A percentile compares a stretch with the other conserved stretches of the same genome.
Conservation (phyloP, 2,329 filamentous ascomycete species). For the Alternaria rosae region DNA sequence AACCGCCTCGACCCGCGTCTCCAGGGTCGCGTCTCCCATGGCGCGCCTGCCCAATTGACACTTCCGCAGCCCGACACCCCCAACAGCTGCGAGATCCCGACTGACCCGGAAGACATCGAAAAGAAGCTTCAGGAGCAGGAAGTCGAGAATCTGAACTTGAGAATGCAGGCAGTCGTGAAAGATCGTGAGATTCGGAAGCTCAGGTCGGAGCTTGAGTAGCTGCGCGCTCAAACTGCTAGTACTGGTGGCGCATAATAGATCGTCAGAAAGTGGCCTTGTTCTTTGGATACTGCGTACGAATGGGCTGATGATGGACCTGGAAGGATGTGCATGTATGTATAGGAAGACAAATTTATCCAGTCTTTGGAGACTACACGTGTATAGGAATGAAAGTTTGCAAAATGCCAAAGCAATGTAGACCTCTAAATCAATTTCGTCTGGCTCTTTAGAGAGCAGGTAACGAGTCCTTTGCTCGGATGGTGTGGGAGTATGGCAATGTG, state of each 20-base stretch:
- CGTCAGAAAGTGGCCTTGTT: not conserved
- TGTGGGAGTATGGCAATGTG: no score
- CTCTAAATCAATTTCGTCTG: no score
- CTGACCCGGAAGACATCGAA: not conserved
- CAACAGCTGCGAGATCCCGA: not conserved
- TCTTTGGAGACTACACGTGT: not conserved
- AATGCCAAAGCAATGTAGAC: not conserved
- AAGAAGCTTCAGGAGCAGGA: not conserved
- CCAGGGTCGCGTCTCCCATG: not conserved
- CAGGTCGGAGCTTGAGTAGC: not conserved
- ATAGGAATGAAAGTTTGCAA: fast-evolving
- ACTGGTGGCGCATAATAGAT: not conserved
- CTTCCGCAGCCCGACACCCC: not conserved
- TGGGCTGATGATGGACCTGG: not conserved
- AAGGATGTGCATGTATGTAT: not conserved
- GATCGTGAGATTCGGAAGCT: not conserved
- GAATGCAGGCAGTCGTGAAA: not conserved
- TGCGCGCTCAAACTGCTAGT: not conserved
- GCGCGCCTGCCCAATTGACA: not conserved
- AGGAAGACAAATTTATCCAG: not conserved
- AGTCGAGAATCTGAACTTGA: not conserved
- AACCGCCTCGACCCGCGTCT: not conserved
- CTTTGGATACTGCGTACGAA: not conserved
- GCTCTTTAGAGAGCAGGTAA: no score
- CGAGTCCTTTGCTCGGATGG: no score